These are phyloP conservation scores for Flaveria linearis DNA, from an alignment of 129 eudicot genomes.

Conservation along the genomic window DNA sequence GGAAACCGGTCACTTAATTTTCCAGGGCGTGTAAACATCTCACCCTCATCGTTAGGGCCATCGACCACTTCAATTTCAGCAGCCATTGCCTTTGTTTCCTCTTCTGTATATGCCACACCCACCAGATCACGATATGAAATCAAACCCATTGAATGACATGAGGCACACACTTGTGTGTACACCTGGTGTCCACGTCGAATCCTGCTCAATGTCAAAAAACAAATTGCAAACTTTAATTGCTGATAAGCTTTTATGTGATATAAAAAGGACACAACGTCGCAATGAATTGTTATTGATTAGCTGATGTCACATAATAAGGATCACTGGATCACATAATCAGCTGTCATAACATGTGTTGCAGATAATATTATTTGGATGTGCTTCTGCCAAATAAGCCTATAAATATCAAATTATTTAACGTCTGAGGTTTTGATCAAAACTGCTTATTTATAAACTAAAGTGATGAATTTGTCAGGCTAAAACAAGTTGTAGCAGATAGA, in stretches of 20 bases:
- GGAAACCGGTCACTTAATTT: constrained; percentile 89
- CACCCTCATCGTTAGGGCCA: constrained; percentile 97
- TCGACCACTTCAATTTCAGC: constrained; percentile 96
- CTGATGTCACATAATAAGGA: neutral
- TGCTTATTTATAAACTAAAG: neutral
- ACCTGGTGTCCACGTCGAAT: constrained; percentile 98
- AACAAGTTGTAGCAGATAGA: constrained; percentile 5
- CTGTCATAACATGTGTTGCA: neutral
- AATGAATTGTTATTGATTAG: constrained; percentile 3
- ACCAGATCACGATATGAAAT: constrained; percentile 89
- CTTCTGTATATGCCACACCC: constrained; percentile 96
- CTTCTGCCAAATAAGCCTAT: neutral
- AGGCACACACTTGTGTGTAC: constrained; percentile 89
- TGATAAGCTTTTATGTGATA: neutral
- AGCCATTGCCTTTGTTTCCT: constrained; percentile 94
- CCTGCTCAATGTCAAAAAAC: constrained; percentile 43
- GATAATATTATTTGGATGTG: constrained; percentile 12
- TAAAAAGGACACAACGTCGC: neutral
- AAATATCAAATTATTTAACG: neutral
- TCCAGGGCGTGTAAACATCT: constrained; percentile 92
- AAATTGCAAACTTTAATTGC: constrained; percentile 15
- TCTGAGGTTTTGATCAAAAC: neutral
- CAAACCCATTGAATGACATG: constrained; percentile 90
- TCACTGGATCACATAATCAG: neutral
- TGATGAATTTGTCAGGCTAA: neutral